Base-by-base conservation (phyloP, 139 green algal genomes). In the Edaphochlamys debaryana region DNA sequence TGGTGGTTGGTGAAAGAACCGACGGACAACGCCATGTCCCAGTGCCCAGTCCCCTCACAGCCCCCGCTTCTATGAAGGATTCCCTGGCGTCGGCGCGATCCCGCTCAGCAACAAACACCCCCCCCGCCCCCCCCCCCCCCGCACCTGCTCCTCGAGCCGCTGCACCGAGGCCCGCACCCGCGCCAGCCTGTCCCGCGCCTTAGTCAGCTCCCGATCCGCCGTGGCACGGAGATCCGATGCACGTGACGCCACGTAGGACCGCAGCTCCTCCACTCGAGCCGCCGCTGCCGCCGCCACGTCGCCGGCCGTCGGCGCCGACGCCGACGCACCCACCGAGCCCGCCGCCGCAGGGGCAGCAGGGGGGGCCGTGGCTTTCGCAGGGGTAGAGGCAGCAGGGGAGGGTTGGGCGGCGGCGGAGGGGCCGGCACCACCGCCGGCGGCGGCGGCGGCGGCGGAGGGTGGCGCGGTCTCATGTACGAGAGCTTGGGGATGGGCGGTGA, bases 191-290 rank as follows among this genome's bases (percentile, higher is more conserved):
- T 67, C 60, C 30, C 60, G 60, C n/a, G 60, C 60, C 60, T 38
- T 67, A 15, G 60, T n/a, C 60, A 82, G 42, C 76, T 82, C 76
- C 11, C 32, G 20, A 34, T 82, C 76, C 22, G 76, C 76, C 3
- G 42, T 66, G 0, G 76, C 25, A 7, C 76, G 62, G 11, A 82
- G 45, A 36, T 82, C 76, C 20, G 62, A 50, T 9, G 32, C 76
- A 25, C 76, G 76, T 5, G 29, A 64, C 2, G n/a, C 62, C 42
- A 74, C 76, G n/a, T 82, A 73, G 6, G 42, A n/a, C 0, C 76
- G 76, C 62, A 82, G 76, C 42, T 73, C 63, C 0, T 62, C 41
- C 11, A 42, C 62, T 0, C 76, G 62, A 7, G 52, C 23, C 7
- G 56, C 34, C 37, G 74, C 74, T 29, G 58, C 74, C 4, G 74